Conservation (phyloP, 2,329 filamentous ascomycete genomes). For the Exophiala calicioides region DNA sequence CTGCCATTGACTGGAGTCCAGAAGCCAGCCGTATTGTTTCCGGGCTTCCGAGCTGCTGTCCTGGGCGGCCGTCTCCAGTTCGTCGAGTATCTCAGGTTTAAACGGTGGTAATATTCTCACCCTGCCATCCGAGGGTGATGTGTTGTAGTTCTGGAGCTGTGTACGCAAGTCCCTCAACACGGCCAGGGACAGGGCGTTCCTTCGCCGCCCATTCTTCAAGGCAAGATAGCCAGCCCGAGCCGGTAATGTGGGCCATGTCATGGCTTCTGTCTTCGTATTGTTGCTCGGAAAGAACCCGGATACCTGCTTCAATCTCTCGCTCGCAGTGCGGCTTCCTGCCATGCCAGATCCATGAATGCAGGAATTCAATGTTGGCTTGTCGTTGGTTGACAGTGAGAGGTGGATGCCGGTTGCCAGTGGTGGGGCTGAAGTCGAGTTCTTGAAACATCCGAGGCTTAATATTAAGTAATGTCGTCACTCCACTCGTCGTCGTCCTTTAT, state of each 20-base stretch:
- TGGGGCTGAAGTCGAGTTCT: too few relatives aligned
- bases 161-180: slow-evolving; percentile 26
- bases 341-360: too few relatives aligned
- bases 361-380: too few relatives aligned
- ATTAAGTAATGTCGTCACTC: too few relatives aligned
- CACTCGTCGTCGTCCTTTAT: too few relatives aligned
- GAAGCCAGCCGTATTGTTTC: slow-evolving; percentile 29
- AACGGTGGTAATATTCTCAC: slow-evolving; percentile 29
- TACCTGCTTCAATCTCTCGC: slow-evolving; percentile 4
- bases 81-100: slow-evolving; percentile 24
- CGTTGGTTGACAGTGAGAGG: too few relatives aligned
- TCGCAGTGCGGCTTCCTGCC: not conserved
- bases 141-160: slow-evolving; percentile 29
- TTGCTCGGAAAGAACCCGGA: not conserved
- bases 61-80: slow-evolving; percentile 24
- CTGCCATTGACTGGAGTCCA: slow-evolving; percentile 26
- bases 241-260: slow-evolving; percentile 28
- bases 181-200: slow-evolving; percentile 30
- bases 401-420: too few relatives aligned
- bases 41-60: slow-evolving; percentile 12
- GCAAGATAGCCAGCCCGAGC: slow-evolving; percentile 27
- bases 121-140: slow-evolving; percentile 26
- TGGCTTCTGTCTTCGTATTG: slow-evolving; percentile 1
- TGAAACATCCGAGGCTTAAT: too few relatives aligned
- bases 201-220: slow-evolving; percentile 23